phyloP scores from a whole-genome alignment of 352 stramenopile species.

The Aphanomyces stellatus region DNA sequence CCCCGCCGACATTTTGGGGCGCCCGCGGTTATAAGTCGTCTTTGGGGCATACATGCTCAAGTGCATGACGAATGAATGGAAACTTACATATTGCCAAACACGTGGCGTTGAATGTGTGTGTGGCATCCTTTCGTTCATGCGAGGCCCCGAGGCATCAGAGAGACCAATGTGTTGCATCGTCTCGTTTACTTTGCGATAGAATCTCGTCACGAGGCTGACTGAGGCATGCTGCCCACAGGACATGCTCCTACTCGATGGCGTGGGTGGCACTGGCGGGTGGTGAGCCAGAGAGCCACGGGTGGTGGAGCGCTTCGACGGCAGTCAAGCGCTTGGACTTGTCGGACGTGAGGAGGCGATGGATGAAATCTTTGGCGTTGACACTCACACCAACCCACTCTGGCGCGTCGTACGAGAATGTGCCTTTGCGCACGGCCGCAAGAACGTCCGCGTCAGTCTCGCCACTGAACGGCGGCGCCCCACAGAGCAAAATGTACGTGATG shows the following conservation, averaged over 20 bases:
- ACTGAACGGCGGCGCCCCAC: conserved; percentile 94
- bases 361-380: conserved; percentile 90
- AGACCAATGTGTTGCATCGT: too few species aligned
- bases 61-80: too few species aligned
- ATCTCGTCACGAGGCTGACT: too few species aligned
- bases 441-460: conserved; percentile 90
- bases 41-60: too few species aligned
- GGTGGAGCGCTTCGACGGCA: conserved; percentile 74
- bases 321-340: conserved; percentile 89
- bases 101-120: too few species aligned
- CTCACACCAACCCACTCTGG: conserved; percentile 78
- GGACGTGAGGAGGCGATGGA: conserved; percentile 90
- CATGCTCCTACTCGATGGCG: too few species aligned
- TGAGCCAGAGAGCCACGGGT: conserved; percentile 78
- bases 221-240: too few species aligned
- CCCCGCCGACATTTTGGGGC: neutral
- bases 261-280: conserved; percentile 67
- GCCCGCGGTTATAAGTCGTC: neutral
- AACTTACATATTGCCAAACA: too few species aligned
- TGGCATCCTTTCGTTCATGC: too few species aligned
- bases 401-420: conserved; percentile 79
- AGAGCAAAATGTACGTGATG: conserved; percentile 95
- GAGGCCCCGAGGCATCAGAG: too few species aligned
- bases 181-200: too few species aligned
- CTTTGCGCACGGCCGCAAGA: conserved; percentile 70